These are phyloP conservation scores for Cladophialophora chaetospira DNA, from an alignment of 2,329 filamentous ascomycete genomes.

Conservation along the genomic window DNA sequence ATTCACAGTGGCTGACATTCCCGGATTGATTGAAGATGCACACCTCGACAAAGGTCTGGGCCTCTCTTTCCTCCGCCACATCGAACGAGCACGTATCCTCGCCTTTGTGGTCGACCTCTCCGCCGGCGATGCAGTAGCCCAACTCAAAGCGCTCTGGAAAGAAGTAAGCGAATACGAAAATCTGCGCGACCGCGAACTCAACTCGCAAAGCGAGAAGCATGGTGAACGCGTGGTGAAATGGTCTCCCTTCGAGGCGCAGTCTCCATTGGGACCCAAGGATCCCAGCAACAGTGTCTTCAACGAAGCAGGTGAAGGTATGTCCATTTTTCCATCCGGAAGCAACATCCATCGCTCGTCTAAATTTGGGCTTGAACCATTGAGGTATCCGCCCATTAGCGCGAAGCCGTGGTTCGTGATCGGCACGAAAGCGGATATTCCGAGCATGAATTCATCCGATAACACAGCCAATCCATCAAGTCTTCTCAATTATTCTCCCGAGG, in stretches of 20 bases:
- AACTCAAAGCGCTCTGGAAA: constrained; percentile 80
- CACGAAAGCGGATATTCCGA: constrained; percentile 77
- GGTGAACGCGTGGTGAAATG: constrained; percentile 28
- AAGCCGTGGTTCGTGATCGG: constrained; percentile 99
- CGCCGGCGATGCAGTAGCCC: constrained; percentile 74
- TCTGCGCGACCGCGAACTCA: constrained; percentile 71
- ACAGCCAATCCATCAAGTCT: too few species aligned
- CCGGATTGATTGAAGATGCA: constrained; percentile 87
- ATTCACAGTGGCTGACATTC: constrained; percentile 95
- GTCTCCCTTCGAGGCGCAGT: constrained; percentile 45
- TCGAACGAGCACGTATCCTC: constrained; percentile 88
- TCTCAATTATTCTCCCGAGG: too few species aligned
- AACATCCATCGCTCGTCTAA: background rate
- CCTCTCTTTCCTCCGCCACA: constrained; percentile 87
- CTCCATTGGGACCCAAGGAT: background rate
- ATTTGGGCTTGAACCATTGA: constrained; percentile 47
- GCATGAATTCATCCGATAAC: too few species aligned
- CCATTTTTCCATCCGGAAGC: constrained; percentile 26
- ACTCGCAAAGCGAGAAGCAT: constrained; percentile 61
- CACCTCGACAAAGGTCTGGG: constrained; percentile 90
- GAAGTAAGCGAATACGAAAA: constrained; percentile 89
- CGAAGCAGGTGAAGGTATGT: constrained; percentile 26
- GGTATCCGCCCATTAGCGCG: constrained; percentile 72
- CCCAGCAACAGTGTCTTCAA: constrained; percentile 15
- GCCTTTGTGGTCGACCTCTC: constrained; percentile 90